These are phyloP conservation scores for Citrus sinensis DNA, from an alignment of 345 rosid genomes.

Conservation along the genomic window DVS_A1.0 CM039164.1:25798501-25799000, in stretches of 20 bases:
- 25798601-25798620: not conserved
- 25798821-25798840: constrained; percentile 48
- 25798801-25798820: constrained; percentile 56
- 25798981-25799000: constrained; percentile 50
- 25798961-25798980: constrained; percentile 41
- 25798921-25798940: constrained; percentile 47
- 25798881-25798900: constrained; percentile 44
- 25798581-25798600: too few species aligned
- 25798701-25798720: constrained; percentile 44
- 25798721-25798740: constrained; percentile 50
- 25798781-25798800: constrained; percentile 36
- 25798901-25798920: constrained; percentile 56
- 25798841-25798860: constrained; percentile 46
- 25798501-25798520: constrained; percentile 54
- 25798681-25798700: constrained; percentile 49
- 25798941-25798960: constrained; percentile 26
- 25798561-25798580: too few species aligned
- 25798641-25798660: constrained; percentile 2
- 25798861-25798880: constrained; percentile 52
- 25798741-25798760: constrained; percentile 43
- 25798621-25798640: not conserved
- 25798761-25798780: constrained; percentile 31
- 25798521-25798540: constrained; percentile 25
- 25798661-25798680: constrained; percentile 37
- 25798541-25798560: constrained; percentile 57